phyloP scores from a whole-genome alignment of 2,329 filamentous ascomycete species.

The Neonectria punicea region DNA sequence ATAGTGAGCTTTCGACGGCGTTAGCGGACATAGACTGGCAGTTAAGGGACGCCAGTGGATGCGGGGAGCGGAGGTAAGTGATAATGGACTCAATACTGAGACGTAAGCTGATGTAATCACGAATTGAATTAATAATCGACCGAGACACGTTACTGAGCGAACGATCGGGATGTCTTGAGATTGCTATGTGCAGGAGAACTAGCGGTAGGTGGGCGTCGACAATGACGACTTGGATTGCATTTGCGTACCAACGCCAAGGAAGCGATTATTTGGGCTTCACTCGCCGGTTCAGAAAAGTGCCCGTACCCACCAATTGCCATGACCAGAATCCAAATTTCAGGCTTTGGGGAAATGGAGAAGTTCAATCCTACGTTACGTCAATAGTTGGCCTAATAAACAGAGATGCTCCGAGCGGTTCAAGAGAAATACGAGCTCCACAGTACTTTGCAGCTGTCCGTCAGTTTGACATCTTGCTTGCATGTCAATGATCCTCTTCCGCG shows the following conservation, averaged over 20 bases:
- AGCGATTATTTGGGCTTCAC: not conserved
- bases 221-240: not conserved
- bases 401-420: not conserved
- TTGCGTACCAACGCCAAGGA: not conserved
- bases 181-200: not conserved
- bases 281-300: not conserved
- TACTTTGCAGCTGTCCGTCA: not conserved
- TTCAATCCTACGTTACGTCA: not conserved
- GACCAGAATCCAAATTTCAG: not conserved
- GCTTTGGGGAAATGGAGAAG: too few species aligned
- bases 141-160: not conserved
- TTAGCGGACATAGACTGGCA: constrained; percentile 32
- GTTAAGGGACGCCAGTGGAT: not conserved
- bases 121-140: constrained; percentile 12
- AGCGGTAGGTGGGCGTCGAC: not conserved
- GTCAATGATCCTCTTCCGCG: not conserved
- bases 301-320: not conserved
- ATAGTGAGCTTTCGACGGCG: constrained; percentile 27
- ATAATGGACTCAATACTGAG: not conserved
- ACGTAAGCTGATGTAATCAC: constrained; percentile 19
- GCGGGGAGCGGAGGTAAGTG: constrained; percentile 2
- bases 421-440: not conserved
- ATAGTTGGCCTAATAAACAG: too few species aligned
- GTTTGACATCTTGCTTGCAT: not conserved
- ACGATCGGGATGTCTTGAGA: not conserved